Evolutionary conservation across 2,329 filamentous ascomycete species (phyloP).

Genomic region (Neonectria hederae): DNA sequence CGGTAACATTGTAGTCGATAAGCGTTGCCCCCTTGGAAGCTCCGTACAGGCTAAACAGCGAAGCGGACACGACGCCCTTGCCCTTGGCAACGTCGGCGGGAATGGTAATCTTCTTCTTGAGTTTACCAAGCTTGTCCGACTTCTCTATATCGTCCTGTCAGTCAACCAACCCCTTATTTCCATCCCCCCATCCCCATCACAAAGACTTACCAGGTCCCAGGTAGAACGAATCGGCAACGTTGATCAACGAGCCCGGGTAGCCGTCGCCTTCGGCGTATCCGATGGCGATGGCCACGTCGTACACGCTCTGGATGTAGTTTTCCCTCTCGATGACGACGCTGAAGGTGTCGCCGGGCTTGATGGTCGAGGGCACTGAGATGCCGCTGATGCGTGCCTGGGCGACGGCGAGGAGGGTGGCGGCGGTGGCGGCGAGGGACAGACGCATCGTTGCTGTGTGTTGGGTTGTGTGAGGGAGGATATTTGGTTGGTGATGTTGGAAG

Average conservation of each 20-base stretch:
- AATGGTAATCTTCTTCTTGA: constrained; percentile 42
- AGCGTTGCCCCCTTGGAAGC: constrained; percentile 32
- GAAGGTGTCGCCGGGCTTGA: constrained; percentile 51
- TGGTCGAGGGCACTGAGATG: constrained; percentile 52
- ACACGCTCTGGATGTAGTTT: constrained; percentile 56
- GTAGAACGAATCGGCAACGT: constrained; percentile 44
- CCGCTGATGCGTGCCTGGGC: constrained; percentile 54
- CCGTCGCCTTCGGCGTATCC: constrained; percentile 44
- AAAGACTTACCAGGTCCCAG: constrained; percentile 46
- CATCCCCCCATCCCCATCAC: too few species aligned
- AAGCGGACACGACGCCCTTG: constrained; percentile 39
- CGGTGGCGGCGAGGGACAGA: constrained; percentile 39
- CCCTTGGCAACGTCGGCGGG: constrained; percentile 35
- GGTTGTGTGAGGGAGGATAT: neutral
- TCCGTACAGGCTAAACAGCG: constrained; percentile 45
- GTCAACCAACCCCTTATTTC: neutral
- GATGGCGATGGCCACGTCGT: constrained; percentile 57
- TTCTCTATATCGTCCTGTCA: constrained; percentile 29
- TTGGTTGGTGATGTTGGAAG: neutral
- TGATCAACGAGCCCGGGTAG: constrained; percentile 44
- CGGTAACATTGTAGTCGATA: constrained; percentile 39
- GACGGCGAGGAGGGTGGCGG: constrained; percentile 40
- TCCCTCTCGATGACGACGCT: constrained; percentile 51
- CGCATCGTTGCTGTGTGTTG: constrained; percentile 32
- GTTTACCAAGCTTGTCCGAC: constrained; percentile 34